Evolutionary conservation across 176 grass and related monocot genomes (phyloP), one percentile per base, ranked within the genome.

Genomic region (Phoenix dactylifera): DNA sequence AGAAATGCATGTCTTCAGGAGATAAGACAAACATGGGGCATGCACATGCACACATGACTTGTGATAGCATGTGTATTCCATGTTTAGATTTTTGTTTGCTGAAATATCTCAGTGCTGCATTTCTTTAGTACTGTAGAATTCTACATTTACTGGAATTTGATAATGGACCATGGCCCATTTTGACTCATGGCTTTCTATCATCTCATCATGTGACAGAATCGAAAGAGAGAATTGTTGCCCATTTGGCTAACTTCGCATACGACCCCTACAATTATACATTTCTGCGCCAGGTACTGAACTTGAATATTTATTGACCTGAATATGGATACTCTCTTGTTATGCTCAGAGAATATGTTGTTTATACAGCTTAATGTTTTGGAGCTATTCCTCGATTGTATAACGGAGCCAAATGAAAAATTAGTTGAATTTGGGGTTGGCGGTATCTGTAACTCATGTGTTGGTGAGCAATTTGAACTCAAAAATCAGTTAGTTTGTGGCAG

Each of bases 301-400:
- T 15, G 57, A 60, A 69, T 16, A 63, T 32, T 29, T 24, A 12
- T 6, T 9, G 23, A 20, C 49, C 19, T 70, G 52, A 51, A 55
- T 20, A 26, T 22, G 35, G 35, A 44, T 12, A 14, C 35, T 44
- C 0, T 44, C 9, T 44, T 56, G 29, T 55, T 1, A 52, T 26
- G 23, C 10, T 44, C 4, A 16, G 15, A 30, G 3, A 5, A 54
- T 18, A 54, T 18, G 52, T n/a, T 67, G 16, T 55, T 32, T 22
- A 39, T 18, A 3, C 78, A 97, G 93, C 76, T 97, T 39, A 97
- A 97, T 74, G 79, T 97, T 55, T 79, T 91, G 3, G 84, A 97
- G 73, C 60, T 92, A 44, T 97, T 92, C 65, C 75, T 97, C 71
- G 93, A 97, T 65, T 97, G 93, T 72, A 88, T 97, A 60, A 92